A percentile compares a stretch with the other conserved stretches of the same genome.
Conservation (phyloP, 345 rosid species). For the Garcia nutans region DNA sequence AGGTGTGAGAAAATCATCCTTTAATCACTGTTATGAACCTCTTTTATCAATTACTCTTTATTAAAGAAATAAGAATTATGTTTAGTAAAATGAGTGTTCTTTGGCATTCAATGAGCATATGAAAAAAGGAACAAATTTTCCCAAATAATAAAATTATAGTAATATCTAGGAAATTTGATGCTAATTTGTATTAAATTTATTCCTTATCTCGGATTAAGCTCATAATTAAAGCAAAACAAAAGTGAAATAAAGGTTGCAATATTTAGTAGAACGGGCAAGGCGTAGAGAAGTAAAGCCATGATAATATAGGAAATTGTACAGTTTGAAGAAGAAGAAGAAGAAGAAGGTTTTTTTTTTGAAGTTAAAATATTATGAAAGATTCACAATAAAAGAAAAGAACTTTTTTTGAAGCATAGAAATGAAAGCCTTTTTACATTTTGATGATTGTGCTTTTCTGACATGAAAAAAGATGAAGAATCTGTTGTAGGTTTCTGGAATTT, state of each 20-base stretch:
- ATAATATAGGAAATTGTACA: neutral
- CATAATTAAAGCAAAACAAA: too few species aligned
- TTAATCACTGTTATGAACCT: too few species aligned
- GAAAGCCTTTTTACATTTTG: neutral
- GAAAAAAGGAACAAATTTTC: too few species aligned
- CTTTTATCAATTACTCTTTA: too few species aligned
- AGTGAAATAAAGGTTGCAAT: too few species aligned
- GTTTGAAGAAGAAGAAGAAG: neutral
- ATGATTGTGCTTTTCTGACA: conserved; percentile 11
- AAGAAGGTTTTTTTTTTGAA: too few species aligned
- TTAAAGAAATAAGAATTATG: neutral
- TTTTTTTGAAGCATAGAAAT: neutral
- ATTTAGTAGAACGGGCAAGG: too few species aligned
- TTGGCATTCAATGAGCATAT: neutral
- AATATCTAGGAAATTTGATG: too few species aligned
- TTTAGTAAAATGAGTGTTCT: neutral
- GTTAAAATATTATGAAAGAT: neutral
- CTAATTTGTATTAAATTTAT: neutral
- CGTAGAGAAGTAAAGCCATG: too few species aligned
- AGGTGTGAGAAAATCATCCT: too few species aligned
- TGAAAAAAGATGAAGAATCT: neutral
- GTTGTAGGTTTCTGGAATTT: neutral
- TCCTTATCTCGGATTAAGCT: too few species aligned
- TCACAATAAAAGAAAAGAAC: neutral
- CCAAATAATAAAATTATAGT: too few species aligned